phyloP scores from a whole-genome alignment of 768 basidiomycete genomes.

The Calocera cornea region DNA sequence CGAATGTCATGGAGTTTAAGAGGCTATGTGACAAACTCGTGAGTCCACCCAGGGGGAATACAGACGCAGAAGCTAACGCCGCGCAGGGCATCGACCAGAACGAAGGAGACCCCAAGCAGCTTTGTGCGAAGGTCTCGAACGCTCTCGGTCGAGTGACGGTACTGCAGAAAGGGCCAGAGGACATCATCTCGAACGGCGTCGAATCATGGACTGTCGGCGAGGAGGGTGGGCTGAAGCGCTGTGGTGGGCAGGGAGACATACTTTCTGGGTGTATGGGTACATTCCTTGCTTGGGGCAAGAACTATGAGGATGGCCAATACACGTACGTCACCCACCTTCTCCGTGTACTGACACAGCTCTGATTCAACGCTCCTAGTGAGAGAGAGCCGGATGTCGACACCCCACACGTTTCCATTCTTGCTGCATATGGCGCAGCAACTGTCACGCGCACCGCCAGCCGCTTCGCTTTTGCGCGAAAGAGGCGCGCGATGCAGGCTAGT shows the following conservation, averaged over 20 bases:
- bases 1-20: constrained; percentile 88
- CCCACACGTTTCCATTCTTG: constrained; percentile 56
- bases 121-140: constrained; percentile 59
- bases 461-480: constrained; percentile 58
- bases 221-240: constrained; percentile 76
- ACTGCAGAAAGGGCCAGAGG: constrained; percentile 71
- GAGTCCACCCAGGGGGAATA: constrained; percentile 16
- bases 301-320: constrained; percentile 74
- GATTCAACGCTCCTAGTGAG: constrained; percentile 37
- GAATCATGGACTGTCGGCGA: constrained; percentile 54
- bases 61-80: neutral
- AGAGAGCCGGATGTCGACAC: constrained; percentile 20
- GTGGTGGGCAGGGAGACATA: constrained; percentile 94
- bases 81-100: constrained; percentile 26
- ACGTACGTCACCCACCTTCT: constrained; percentile 36
- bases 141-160: constrained; percentile 78
- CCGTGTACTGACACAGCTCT: constrained; percentile 30
- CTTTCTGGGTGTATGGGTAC: constrained; percentile 77
- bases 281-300: constrained; percentile 89
- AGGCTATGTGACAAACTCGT: constrained; percentile 64
- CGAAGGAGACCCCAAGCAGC: constrained; percentile 23
- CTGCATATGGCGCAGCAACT: constrained; percentile 74
- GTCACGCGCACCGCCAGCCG: constrained; percentile 76
- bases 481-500: constrained; percentile 68
- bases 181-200: constrained; percentile 61